Base-by-base conservation (phyloP, 1,139 yeast species). In the Scheffersomyces stambukii region DNA sequence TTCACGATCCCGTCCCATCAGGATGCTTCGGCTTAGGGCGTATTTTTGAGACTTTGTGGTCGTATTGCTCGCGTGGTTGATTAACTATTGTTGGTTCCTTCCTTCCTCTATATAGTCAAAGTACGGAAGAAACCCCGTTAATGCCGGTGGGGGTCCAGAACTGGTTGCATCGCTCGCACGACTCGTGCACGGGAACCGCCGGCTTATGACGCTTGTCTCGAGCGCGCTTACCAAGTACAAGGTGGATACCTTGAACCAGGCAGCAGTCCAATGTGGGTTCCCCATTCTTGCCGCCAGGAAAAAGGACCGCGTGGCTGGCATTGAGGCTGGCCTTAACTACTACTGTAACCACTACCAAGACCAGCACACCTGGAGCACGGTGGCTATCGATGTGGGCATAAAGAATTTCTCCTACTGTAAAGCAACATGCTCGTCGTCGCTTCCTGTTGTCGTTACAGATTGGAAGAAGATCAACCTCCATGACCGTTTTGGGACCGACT, bases 341-440 rank as follows among this genome's bases (percentile, higher is more conserved):
- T 41, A 39, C 35, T 24, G 33, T 7, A 30, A 23, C 19, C 36
- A 50, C n/a, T 28, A 25, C 13, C 24, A 29, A 13, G 27, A 16
- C 6, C 24, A 24, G n/a, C 21, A 31, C 10, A 40, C 36, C n/a
- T n/a, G n/a, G n/a, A n/a, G n/a, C n/a, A 38, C 35, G 18, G 40
- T 54, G 23, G 48, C 66, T 8, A 49, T 65, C 8, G 72, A 65
- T 37, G 51, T 65, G 9, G 72, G 72, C 5, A 43, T 64, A 31
- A 64, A 64, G 43, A 64, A 65, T 43, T 62, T 65, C 33, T 54
- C 68, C 3, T 64, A 54, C 37, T 64, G 71, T 42, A 49, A 50
- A 27, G 37, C 53, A 9, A 27, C 33, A 18, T 32, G 35, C 4
- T 30, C 44, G 21, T 29, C 33, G 4, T 24, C 21, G 13, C 32